These are phyloP conservation scores for Lactifluus echinatus DNA, from an alignment of 768 basidiomycete genomes.

Conservation along the genomic window DNA sequence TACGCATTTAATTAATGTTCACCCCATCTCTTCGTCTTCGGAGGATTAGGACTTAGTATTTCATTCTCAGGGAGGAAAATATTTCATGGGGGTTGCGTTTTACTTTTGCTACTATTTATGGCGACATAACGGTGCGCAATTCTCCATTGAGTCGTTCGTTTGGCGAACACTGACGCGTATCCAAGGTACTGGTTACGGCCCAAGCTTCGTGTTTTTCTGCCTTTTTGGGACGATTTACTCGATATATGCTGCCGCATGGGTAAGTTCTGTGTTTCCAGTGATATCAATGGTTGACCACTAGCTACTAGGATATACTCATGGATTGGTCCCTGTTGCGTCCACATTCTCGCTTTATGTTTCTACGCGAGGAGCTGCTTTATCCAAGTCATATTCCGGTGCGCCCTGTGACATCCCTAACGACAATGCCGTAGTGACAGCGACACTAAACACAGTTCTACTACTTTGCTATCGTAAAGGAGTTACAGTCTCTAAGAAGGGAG, in stretches of 20 bases:
- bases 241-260: constrained; percentile 73
- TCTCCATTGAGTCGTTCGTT: neutral
- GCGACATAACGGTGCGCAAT: constrained; percentile 49
- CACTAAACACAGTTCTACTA: constrained; percentile 53
- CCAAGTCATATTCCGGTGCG: constrained; percentile 49
- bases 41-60: neutral
- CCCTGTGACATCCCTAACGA: neutral
- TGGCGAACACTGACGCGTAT: neutral
- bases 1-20: constrained; percentile 84
- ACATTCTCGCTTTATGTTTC: constrained; percentile 44
- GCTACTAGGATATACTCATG: constrained; percentile 68
- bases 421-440: neutral
- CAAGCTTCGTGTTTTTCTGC: constrained; percentile 60
- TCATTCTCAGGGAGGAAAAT: constrained; percentile 69
- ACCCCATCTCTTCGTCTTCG: constrained; percentile 20
- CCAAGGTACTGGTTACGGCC: constrained; percentile 32
- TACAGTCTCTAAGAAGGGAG: neutral
- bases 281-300: neutral
- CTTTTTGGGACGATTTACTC: constrained; percentile 56
- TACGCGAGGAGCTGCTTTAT: constrained; percentile 74
- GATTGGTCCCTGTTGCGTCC: constrained; percentile 83
- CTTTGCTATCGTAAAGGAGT: constrained; percentile 53
- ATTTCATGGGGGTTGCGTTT: constrained; percentile 54
- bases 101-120: constrained; percentile 70
- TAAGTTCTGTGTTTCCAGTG: constrained; percentile 27